phyloP scores from a whole-genome alignment of 1,284 basidiomycete genomes.

The Rhodotorula sp. region DNA sequence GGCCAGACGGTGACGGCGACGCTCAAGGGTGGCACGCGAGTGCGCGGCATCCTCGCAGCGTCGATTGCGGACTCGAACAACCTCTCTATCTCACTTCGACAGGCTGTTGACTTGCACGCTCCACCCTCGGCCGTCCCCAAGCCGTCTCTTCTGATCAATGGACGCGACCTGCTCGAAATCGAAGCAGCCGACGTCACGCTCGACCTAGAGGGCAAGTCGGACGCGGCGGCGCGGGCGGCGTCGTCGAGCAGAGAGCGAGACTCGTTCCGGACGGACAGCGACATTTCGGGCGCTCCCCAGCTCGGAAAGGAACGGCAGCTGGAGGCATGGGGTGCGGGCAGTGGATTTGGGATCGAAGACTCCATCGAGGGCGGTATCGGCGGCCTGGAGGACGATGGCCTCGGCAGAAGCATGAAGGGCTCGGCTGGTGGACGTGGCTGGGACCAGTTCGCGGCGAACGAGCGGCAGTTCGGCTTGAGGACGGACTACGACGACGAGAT shows the following conservation, averaged over 20 bases:
- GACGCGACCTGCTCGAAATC: constrained; percentile 37
- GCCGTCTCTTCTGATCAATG: constrained; percentile 37
- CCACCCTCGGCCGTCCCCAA: constrained; percentile 57
- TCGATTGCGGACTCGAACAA: constrained; percentile 62
- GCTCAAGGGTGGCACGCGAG: constrained; percentile 65
- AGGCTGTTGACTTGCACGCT: constrained; percentile 52
- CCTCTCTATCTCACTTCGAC: constrained; percentile 63
- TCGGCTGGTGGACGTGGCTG: constrained; percentile 54
- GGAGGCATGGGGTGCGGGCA: constrained; percentile 42
- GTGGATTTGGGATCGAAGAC: constrained; percentile 4
- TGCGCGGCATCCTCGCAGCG: constrained; percentile 65
- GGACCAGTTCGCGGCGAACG: constrained; percentile 97
- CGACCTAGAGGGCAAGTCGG: constrained; percentile 1
- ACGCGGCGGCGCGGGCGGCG: background rate
- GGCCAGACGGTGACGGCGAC: constrained; percentile 54
- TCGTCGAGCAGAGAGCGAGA: constrained; percentile 49
- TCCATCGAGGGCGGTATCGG: constrained; percentile 56
- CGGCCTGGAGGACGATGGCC: constrained; percentile 45
- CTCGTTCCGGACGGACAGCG: constrained; percentile 79
- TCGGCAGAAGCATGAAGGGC: constrained; percentile 6
- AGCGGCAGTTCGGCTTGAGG: constrained; percentile 85
- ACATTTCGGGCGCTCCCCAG: constrained; percentile 62
- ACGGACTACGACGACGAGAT: constrained; percentile 89
- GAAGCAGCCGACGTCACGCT: constrained; percentile 32
- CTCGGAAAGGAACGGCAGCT: constrained; percentile 47